Percentiles rank a stretch among this genome's conserved stretches.
phyloP scores from a whole-genome alignment of 2,329 filamentous ascomycete species.

The Nemania diffusa region DNA sequence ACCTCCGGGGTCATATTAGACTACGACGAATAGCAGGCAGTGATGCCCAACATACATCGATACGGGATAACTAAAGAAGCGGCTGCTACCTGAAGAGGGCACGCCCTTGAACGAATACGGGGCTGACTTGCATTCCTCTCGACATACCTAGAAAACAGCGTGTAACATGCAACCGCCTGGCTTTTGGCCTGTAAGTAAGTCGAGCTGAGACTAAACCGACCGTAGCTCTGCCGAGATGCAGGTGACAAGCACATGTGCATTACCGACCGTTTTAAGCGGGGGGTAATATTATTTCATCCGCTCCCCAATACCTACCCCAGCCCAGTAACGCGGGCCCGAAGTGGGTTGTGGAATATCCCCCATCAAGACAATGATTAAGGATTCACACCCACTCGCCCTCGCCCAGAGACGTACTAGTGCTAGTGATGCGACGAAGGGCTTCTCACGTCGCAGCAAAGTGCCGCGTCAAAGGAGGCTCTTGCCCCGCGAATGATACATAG shows the following conservation, averaged over 20 bases:
- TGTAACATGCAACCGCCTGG: conserved; percentile 18
- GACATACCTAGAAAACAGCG: conserved; percentile 14
- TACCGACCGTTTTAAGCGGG: conserved; percentile 35
- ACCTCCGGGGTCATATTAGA: neutral
- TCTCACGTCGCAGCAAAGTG: conserved; percentile 19
- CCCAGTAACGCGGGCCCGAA: neutral
- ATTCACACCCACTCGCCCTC: neutral
- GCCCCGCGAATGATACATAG: conserved; percentile 14
- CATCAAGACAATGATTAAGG: conserved; percentile 2
- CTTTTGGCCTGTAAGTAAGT: neutral
- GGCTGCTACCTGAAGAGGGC: neutral
- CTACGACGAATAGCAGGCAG: neutral
- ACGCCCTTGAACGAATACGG: neutral
- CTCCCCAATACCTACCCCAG: conserved; percentile 15
- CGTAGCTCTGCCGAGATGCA: conserved; percentile 34
- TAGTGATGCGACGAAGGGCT: neutral
- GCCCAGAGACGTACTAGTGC: neutral
- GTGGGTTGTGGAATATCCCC: conserved; percentile 4
- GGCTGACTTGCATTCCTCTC: neutral
- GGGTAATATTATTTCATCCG: conserved; percentile 31
- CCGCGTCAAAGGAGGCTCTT: conserved; percentile 23
- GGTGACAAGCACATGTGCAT: conserved; percentile 29
- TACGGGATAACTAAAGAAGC: neutral
- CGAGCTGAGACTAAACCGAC: conserved; percentile 3
- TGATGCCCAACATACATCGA: neutral